These are phyloP conservation scores for Daucus carota DNA, from an alignment of 129 eudicot genomes.

Conservation along the genomic window DNA sequence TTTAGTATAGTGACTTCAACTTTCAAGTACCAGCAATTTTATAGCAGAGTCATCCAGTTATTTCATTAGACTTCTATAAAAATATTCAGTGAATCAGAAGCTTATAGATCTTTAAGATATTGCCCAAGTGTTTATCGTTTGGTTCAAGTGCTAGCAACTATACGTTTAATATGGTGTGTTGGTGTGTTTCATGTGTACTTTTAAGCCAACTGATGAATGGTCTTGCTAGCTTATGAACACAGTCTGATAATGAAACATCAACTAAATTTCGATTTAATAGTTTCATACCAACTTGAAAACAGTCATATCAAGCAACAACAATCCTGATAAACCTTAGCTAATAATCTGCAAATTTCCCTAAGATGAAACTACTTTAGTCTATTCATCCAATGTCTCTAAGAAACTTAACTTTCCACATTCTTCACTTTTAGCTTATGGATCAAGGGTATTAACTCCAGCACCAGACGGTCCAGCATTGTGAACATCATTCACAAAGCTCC, in stretches of 20 bases:
- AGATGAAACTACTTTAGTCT: background rate
- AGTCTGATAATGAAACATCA: background rate
- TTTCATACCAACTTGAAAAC: background rate
- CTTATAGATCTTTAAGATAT: background rate
- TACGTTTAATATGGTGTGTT: background rate
- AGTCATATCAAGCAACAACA: background rate
- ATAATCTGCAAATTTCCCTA: background rate
- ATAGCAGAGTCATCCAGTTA: background rate
- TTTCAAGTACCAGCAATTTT: background rate
- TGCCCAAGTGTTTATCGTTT: background rate
- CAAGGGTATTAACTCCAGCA: slow-evolving; percentile 31
- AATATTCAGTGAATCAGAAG: background rate
- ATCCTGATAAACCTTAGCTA: background rate
- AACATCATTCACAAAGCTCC: slow-evolving; percentile 44
- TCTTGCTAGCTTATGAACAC: background rate
- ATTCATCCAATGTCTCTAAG: background rate
- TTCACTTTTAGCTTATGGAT: slow-evolving; percentile 37
- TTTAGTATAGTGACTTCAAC: background rate
- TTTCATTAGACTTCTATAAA: background rate
- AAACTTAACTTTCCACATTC: slow-evolving; percentile 1
- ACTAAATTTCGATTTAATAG: background rate
- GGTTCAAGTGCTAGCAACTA: background rate
- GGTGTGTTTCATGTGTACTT: background rate
- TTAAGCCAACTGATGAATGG: background rate
- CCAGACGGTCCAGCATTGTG: slow-evolving; percentile 39